Conservation (phyloP, 176 grass and related monocot genomes). For the Rhynchospora breviuscula region DNA sequence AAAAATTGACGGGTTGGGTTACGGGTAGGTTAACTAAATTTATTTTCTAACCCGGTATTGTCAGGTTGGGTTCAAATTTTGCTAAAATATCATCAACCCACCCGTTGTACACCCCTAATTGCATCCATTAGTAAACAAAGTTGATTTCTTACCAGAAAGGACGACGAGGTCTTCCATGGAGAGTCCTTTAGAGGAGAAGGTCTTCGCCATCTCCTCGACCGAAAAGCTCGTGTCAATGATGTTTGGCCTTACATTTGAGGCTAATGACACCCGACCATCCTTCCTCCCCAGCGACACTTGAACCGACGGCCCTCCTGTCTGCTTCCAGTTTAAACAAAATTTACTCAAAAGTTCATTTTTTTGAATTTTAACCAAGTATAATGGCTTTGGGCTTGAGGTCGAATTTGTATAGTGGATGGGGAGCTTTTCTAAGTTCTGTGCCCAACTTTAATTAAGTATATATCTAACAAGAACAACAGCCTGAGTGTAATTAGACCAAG, state of each 20-base stretch:
- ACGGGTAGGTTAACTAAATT: too few species aligned
- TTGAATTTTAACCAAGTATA: neutral
- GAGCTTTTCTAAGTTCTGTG: neutral
- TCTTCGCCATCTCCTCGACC: constrained; percentile 54
- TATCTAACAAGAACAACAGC: too few species aligned
- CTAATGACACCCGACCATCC: constrained; percentile 59
- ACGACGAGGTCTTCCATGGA: constrained; percentile 68
- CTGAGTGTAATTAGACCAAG: too few species aligned
- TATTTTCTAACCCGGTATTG: too few species aligned
- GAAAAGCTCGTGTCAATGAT: constrained; percentile 91
- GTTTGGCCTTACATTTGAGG: constrained; percentile 73
- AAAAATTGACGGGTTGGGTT: too few species aligned
- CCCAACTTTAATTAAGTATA: too few species aligned
- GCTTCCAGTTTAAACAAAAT: constrained; percentile 4
- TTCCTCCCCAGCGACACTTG: constrained; percentile 49
- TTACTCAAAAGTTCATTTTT: neutral
- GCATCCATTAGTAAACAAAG: neutral
- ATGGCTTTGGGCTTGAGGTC: neutral
- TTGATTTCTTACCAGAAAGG: constrained; percentile 53
- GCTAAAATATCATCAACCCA: too few species aligned
- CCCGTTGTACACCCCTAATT: too few species aligned
- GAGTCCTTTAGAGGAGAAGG: constrained; percentile 71
- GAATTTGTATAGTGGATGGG: neutral
- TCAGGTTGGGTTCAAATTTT: too few species aligned
- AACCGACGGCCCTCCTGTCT: constrained; percentile 81